Evolutionary conservation across 2,329 filamentous ascomycete genomes (phyloP), one percentile per base, ranked within the genome.

Genomic region (Pleoardoris graminearum): DNA sequence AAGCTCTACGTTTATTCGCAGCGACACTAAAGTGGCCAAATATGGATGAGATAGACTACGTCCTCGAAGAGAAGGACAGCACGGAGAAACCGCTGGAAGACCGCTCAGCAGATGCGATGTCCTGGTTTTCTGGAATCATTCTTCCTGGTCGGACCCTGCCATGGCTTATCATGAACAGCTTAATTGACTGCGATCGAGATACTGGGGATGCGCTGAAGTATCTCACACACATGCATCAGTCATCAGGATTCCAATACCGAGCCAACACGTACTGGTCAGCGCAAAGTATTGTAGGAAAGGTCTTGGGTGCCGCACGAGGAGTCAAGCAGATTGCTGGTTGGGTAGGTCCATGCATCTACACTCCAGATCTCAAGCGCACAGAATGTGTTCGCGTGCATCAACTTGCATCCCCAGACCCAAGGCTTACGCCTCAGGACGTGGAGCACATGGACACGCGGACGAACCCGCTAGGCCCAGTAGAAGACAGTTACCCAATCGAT

Each of bases 221-320:
- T 29, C 79, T 91, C 7, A 86, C 85, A 1, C 85, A 90, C 61
- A 79, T 87, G 59, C 81, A 87, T 52, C 86, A 86, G 0, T 79
- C 85, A 59, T 85, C 85, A 57, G 88, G 88, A 14, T 90, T 91
- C 65, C 88, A 91, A 73, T 90, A 91, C 67, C 85, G 86, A 52
- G 86, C 85, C 51, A 87, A 87, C 66, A 91, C 88, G 1, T 91
- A 91, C 76, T 91, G 88, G 88, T 85, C 87, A 3, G 82, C 85
- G 11, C 78, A 81, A 17, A 88, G 82, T 60, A 88, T 91, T 51
- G 85, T 91, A 2, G 88, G 88, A 32, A 91, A 90, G 66, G 88
- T 91, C 2, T 77, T 91, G 7, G 77, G 77, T 1, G 77, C 77
- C 21, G 87, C 85, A 33, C 85, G 87, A 21, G 90, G 87, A 0